Evolutionary conservation across 495 filamentous ascomycete species (phyloP), one percentile per base, ranked within the genome.

Genomic region (Viridothelium virens): DNA sequence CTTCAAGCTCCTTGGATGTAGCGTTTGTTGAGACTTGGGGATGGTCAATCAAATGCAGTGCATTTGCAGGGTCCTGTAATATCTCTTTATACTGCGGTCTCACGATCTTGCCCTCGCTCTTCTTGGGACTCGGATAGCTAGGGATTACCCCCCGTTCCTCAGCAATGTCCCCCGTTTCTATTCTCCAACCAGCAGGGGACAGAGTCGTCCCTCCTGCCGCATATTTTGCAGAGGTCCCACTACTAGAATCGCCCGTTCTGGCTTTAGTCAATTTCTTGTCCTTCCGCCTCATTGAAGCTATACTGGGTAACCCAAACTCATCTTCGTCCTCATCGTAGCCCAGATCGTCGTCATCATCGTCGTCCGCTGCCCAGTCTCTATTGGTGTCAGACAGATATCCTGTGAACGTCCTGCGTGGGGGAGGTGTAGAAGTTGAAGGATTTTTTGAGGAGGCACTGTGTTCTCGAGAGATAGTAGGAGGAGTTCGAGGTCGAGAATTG

Each of bases 31-130:
- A 87, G 25, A 88, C 80, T 1, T 89, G 78, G 1, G 91, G 87
- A 75, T 97, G 91, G 68, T 88, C 90, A 68, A 98, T 97, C 6
- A 98, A 84, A 76, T 98, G 92, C 44, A 98, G 79, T 33, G 92
- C 91, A 74, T 98, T 97, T 61, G 91, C 95, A 39, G 94, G 94
- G 79, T 98, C 94, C 79, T 87, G 87, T 12, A 98, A 76, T 3
- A 98, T 92, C 56, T 97, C 95, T 76, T 97, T 96, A 72, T 97
- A 97, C 75, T 98, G 94, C 59, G 95, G 94, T 46, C 95, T 86
- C 16, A 98, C 80, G 48, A 97, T 97, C 77, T 98, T 97, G 7
- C 89, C 93, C 72, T 96, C 93, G 67, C 79, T 86, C 74, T 90
- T 93, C 72, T 91, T 91, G 9, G 93, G 84, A 66, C 85, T 87